These are phyloP conservation scores for Thamnidium elegans DNA, from an alignment of 192 early-diverging fungal species.

Conservation along the genomic window DNA sequence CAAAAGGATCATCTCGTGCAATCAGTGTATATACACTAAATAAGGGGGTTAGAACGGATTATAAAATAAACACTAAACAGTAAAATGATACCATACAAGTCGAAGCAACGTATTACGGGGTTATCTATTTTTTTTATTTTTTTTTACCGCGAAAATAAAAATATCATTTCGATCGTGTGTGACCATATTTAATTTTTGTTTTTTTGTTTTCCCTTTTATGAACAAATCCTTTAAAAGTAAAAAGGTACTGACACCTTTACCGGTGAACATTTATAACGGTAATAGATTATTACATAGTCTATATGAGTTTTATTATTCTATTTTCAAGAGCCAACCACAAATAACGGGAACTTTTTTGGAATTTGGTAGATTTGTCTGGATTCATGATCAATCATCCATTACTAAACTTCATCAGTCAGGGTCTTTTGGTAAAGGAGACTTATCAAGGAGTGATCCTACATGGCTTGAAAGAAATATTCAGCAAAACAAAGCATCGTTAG, in stretches of 20 bases:
- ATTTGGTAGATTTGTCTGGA: slow-evolving; percentile 28
- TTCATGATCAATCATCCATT: background rate
- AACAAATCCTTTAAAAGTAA: too few relatives aligned
- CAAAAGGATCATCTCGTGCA: too few relatives aligned
- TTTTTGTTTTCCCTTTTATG: too few relatives aligned
- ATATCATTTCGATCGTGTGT: too few relatives aligned
- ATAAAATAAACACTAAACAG: too few relatives aligned
- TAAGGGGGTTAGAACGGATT: too few relatives aligned
- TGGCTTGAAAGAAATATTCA: slow-evolving; percentile 49
- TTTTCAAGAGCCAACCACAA: background rate
- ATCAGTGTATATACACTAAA: background rate
- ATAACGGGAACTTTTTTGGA: slow-evolving; percentile 16
- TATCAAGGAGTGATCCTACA: slow-evolving; percentile 78
- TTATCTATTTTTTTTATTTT: too few relatives aligned
- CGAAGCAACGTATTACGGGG: too few relatives aligned
- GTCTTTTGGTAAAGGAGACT: slow-evolving; percentile 40
- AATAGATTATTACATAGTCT: background rate
- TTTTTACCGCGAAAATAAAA: too few relatives aligned
- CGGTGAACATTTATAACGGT: background rate
- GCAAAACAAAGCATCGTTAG: slow-evolving; percentile 23
- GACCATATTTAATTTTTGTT: too few relatives aligned
- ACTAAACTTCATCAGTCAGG: slow-evolving; percentile 50
- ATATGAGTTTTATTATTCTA: background rate
- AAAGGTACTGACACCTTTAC: background rate
- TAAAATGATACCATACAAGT: too few relatives aligned